Percentiles rank a stretch among this genome's conserved stretches.
Evolutionary conservation across 352 stramenopile genomes (phyloP).

Genomic region (Blastocystis sp.): DNA sequence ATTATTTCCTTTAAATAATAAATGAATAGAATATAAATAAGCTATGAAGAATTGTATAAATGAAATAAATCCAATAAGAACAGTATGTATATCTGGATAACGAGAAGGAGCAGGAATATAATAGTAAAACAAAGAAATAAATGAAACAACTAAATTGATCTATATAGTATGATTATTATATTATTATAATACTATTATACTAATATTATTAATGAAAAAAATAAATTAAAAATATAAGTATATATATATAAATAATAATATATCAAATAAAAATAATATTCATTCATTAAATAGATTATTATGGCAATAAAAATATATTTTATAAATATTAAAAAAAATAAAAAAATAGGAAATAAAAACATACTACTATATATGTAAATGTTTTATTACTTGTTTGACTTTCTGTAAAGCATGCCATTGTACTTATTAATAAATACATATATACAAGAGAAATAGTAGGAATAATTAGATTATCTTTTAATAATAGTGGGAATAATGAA

Average conservation of each 20-base stretch:
- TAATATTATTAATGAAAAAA: neutral
- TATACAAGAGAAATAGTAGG: no score
- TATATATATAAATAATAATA: neutral
- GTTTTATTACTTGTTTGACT: no score
- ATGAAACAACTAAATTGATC: neutral
- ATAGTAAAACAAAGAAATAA: neutral
- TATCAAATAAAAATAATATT: no score
- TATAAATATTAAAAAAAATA: no score
- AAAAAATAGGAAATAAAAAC: no score
- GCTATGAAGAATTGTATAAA: neutral
- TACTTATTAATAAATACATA: no score
- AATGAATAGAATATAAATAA: neutral
- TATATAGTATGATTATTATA: neutral
- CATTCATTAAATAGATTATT: no score
- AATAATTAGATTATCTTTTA: slow-evolving; percentile 21
- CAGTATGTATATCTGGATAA: slow-evolving; percentile 26
- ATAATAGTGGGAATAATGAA: slow-evolving; percentile 47
- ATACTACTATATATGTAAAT: no score
- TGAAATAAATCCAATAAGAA: neutral
- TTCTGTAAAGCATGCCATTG: no score
- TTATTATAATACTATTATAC: neutral
- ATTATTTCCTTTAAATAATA: no score
- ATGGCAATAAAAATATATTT: no score
- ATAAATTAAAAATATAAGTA: neutral
- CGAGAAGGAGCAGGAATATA: slow-evolving; percentile 6